Evolutionary conservation across 805 yeast genomes (phyloP).

Genomic region (Tetrapisispora phaffii): DNA sequence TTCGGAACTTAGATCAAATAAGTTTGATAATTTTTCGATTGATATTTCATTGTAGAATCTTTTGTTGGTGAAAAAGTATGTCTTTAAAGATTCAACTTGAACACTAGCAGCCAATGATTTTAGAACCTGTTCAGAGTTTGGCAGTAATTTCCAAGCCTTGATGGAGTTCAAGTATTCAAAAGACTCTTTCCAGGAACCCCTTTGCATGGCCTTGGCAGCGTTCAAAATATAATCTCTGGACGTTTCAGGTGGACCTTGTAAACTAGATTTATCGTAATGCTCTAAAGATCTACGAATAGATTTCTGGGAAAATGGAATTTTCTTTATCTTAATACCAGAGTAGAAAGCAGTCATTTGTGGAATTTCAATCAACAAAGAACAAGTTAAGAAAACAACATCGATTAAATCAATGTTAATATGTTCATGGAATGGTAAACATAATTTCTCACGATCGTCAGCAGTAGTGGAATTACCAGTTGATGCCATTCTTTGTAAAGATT

Average conservation of each 20-base stretch:
- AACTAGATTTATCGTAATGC: constrained; percentile 85
- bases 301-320: constrained; percentile 50
- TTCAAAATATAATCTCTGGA: constrained; percentile 87
- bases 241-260: constrained; percentile 96
- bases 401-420: constrained; percentile 92
- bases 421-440: constrained; percentile 93
- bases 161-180: constrained; percentile 48
- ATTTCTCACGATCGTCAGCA: constrained; percentile 37
- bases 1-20: constrained; percentile 53
- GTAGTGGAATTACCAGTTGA: constrained; percentile 32
- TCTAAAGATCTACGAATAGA: constrained; percentile 88
- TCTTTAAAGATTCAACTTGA: constrained; percentile 83
- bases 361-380: constrained; percentile 80
- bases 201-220: constrained; percentile 80
- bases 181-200: constrained; percentile 82
- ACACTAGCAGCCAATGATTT: constrained; percentile 66
- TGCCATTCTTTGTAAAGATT: constrained; percentile 57
- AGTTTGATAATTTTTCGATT: constrained; percentile 48
- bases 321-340: constrained; percentile 50
- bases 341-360: constrained; percentile 76
- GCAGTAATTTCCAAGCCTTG: constrained; percentile 75
- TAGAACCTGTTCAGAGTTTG: constrained; percentile 57
- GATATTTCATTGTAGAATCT: constrained; percentile 67
- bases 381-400: constrained; percentile 87
- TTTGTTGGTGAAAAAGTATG: constrained; percentile 83